Percentiles rank a stretch among this genome's conserved stretches.
These are phyloP conservation scores for Candida insectorum DNA, from an alignment of 805 yeast genomes.

Conservation along the genomic window DNA sequence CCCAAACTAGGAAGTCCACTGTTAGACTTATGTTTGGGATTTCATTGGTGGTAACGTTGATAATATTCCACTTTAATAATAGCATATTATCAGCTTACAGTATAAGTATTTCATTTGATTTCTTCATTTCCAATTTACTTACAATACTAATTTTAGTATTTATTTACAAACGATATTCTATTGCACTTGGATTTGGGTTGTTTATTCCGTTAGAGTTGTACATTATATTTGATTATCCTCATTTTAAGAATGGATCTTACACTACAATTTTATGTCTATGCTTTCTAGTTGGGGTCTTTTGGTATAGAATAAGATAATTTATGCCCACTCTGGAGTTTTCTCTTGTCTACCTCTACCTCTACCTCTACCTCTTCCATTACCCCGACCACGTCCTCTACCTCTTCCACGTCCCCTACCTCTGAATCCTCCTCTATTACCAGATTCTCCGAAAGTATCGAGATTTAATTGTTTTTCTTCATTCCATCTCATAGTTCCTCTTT, in stretches of 20 bases:
- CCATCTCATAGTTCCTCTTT: slow-evolving; percentile 56
- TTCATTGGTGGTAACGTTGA: slow-evolving; percentile 49
- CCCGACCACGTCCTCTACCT: slow-evolving; percentile 13
- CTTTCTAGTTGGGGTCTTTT: too few species aligned
- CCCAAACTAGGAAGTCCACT: too few species aligned
- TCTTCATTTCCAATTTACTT: slow-evolving; percentile 48
- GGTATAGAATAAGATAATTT: too few species aligned
- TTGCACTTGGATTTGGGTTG: slow-evolving; percentile 29
- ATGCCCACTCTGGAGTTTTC: slow-evolving; percentile 32
- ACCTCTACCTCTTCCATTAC: slow-evolving; percentile 16
- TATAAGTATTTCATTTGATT: slow-evolving; percentile 54
- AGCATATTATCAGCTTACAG: slow-evolving; percentile 61
- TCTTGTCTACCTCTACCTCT: slow-evolving; percentile 20
- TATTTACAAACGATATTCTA: slow-evolving; percentile 37
- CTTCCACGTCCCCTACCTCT: slow-evolving; percentile 35
- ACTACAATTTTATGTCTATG: too few species aligned
- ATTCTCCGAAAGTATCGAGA: slow-evolving; percentile 81
- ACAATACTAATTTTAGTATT: slow-evolving; percentile 42
- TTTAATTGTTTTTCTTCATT: slow-evolving; percentile 69
- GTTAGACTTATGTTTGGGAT: slow-evolving; percentile 49
- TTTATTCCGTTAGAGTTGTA: slow-evolving; percentile 48
- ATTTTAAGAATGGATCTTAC: too few species aligned
- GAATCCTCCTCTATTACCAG: slow-evolving; percentile 45
- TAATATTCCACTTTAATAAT: slow-evolving; percentile 48
- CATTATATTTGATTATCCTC: slow-evolving; percentile 46